A percentile compares a stretch with the other conserved stretches of the same genome.
Conservation (phyloP, 169 alveolate genomes). For the Plasmodium adleri region DNA sequence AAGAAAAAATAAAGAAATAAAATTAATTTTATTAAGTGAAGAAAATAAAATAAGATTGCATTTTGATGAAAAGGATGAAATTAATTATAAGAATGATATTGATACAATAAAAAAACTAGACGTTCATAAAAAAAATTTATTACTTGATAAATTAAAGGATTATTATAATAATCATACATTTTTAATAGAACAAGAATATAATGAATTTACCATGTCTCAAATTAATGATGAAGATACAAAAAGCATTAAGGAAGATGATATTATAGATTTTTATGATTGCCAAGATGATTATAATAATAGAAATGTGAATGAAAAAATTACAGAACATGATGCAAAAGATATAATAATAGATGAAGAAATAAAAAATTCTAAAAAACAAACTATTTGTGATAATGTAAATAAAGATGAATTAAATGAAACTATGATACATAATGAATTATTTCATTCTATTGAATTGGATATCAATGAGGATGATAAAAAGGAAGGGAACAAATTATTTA, state of each 20-base stretch:
- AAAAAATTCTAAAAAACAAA: background rate
- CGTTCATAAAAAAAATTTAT: slow-evolving; percentile 12
- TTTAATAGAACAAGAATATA: background rate
- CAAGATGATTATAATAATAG: background rate
- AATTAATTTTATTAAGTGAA: slow-evolving; percentile 2
- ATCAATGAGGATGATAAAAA: too few species aligned
- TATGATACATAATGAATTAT: too few species aligned
- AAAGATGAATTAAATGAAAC: too few species aligned
- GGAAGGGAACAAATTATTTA: too few species aligned
- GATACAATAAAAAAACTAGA: slow-evolving; percentile 3
- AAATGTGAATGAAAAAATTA: background rate
- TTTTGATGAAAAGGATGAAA: background rate
- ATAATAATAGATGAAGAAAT: background rate
- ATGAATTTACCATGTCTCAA: background rate
- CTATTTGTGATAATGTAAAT: too few species aligned
- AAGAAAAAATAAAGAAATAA: slow-evolving; percentile 2
- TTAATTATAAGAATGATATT: background rate
- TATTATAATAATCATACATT: slow-evolving; percentile 9
- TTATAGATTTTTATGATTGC: background rate
- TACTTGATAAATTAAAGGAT: slow-evolving; percentile 17
- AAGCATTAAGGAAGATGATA: background rate
- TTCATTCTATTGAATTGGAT: too few species aligned
- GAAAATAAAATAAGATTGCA: background rate
- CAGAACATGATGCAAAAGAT: background rate
- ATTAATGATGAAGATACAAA: background rate